Evolutionary conservation across 129 eudicot species (phyloP).

Genomic region (Helianthus tuberosus): DNA sequence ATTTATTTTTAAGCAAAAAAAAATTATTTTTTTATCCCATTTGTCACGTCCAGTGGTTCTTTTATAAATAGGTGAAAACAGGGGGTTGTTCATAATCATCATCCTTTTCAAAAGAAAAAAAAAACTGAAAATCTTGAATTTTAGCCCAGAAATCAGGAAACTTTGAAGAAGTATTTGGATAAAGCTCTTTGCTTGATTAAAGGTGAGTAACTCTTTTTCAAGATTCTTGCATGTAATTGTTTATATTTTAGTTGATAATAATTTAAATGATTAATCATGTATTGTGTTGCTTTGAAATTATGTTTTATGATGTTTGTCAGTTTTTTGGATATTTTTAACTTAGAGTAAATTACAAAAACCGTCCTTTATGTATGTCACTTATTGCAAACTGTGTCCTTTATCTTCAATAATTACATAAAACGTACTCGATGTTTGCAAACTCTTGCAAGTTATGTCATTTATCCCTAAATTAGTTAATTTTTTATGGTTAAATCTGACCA

Average conservation of each 20-base stretch:
- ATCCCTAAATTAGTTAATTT: no score
- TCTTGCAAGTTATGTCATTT: no score
- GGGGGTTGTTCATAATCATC: slow-evolving; percentile 26
- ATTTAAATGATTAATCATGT: background rate
- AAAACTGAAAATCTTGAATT: slow-evolving; percentile 5
- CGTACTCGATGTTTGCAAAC: no score
- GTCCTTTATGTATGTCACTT: no score
- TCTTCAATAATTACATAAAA: no score
- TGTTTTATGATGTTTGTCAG: background rate
- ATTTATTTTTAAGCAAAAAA: background rate
- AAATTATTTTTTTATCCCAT: background rate
- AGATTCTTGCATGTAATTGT: background rate
- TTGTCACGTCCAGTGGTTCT: slow-evolving; percentile 8
- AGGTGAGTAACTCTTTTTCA: slow-evolving; percentile 17
- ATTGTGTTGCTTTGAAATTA: background rate
- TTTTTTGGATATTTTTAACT: slow-evolving; percentile 10
- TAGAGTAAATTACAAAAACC: no score
- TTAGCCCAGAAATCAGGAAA: slow-evolving; percentile 23
- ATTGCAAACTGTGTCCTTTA: no score
- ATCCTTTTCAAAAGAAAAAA: background rate
- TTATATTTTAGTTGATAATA: background rate
- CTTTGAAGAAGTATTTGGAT: slow-evolving; percentile 8
- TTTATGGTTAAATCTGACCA: no score
- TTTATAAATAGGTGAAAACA: slow-evolving; percentile 25
- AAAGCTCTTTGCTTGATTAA: slow-evolving; percentile 27